Base-by-base conservation (phyloP, 345 rosid genomes). In the Lagerstroemia speciosa region DNA sequence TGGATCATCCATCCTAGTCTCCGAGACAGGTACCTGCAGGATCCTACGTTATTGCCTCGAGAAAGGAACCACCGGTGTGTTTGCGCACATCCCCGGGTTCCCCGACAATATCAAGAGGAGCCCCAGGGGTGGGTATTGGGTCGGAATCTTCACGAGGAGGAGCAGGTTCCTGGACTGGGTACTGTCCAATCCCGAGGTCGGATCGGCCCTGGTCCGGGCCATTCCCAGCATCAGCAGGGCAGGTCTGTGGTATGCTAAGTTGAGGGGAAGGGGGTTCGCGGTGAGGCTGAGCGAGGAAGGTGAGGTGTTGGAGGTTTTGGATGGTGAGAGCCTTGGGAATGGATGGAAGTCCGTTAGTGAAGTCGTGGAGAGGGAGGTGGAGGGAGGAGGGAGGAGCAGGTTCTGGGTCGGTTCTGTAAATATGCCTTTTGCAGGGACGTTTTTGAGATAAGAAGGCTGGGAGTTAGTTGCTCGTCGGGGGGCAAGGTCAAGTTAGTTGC, bases 351-450 rank as follows among this genome's bases (percentile, higher is more conserved):
- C 89, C 55, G 76, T 88, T 0, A 90, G 97, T 67, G 92, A 88
- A 73, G 86, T 90, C 38, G 81, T 76, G 64, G 94, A 86, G 57
- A 73, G 64, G 3, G 89, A 24, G 60, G 24, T 30, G 10, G 29
- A 24, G 60, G 7, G 60, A 0, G 60, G 60, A n/a, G 14, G 63
- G 19, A 29, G 85, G 16, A 62, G 20, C 12, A 34, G 60, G 65
- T 69, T 88, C 11, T 91, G 92, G 97, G 74, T 91, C 62, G 95
- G 97, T 29, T 91, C 94, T 16, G 79, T 85, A 15, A 76, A 74
- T 67, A 57, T 72, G 78, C 83, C 87, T 43, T 80, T 82, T 67
- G 76, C 72, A 48, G 91, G 89, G 91, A 87, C 5, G 11, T 76
- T 45, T 82, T 72, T 50, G 65, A 72, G 46, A 31, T 52, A 6